Conservation (phyloP, 1,284 basidiomycete genomes). For the Somion occarium region DNA sequence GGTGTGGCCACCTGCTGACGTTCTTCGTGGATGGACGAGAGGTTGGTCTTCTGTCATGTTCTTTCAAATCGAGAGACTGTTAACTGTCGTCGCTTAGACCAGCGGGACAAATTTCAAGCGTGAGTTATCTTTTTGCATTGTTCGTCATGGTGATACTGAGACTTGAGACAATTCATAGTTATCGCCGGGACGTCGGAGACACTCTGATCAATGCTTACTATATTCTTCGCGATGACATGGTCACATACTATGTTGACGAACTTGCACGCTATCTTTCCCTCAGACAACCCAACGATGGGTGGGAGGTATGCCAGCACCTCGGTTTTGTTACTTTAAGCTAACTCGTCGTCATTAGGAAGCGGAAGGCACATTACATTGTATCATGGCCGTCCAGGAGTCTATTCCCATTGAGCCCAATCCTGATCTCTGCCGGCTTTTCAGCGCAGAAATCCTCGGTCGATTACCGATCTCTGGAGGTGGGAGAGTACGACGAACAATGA, state of each 20-base stretch:
- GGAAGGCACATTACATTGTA: constrained; percentile 80
- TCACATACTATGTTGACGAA: constrained; percentile 63
- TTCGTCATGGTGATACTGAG: constrained; percentile 4
- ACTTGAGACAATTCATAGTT: constrained; percentile 42
- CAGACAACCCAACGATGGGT: constrained; percentile 36
- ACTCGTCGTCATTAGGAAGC: constrained; percentile 50
- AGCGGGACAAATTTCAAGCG: constrained; percentile 72
- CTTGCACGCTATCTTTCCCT: constrained; percentile 48
- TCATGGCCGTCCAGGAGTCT: constrained; percentile 83
- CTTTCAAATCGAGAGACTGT: too few species aligned
- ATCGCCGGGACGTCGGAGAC: constrained; percentile 86
- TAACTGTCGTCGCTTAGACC: constrained; percentile 41
- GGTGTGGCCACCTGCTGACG: constrained; percentile 53
- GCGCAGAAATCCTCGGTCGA: constrained; percentile 59
- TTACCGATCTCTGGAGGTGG: constrained; percentile 61
- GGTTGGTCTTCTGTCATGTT: constrained; percentile 41
- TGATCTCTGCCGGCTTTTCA: constrained; percentile 66
- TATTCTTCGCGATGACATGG: constrained; percentile 77
- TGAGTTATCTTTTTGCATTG: constrained; percentile 31
- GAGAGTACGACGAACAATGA: constrained; percentile 67
- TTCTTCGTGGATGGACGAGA: constrained; percentile 57
- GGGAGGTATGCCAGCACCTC: constrained; percentile 60
- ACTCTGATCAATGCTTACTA: constrained; percentile 92
- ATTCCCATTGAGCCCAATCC: constrained; percentile 69
- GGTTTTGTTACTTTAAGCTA: not conserved